Conservation (phyloP, 2,329 filamentous ascomycete species). For the Alternaria triticimaculans region DNA sequence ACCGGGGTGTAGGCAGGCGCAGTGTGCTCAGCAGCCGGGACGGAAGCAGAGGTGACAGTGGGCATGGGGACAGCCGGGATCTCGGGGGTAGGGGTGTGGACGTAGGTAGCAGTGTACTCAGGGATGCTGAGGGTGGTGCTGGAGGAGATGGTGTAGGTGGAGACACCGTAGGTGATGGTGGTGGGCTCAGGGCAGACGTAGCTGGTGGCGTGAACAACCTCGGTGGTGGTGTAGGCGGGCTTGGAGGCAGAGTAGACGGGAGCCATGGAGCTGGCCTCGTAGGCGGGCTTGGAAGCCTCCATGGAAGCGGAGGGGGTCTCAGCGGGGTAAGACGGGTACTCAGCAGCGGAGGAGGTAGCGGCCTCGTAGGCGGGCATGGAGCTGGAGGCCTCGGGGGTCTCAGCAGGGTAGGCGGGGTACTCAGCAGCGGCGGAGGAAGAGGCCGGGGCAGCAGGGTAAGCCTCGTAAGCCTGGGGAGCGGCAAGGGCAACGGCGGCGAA, state of each 20-base stretch:
- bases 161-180: conserved; percentile 35
- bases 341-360: not conserved
- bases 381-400: not conserved
- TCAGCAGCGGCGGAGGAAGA: conserved; percentile 1
- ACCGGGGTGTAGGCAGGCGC: conserved; percentile 13
- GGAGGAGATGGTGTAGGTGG: conserved; percentile 44
- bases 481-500: conserved; percentile 36
- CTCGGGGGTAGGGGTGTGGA: conserved; percentile 21
- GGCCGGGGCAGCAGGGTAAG: conserved; percentile 5
- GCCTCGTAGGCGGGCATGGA: conserved; percentile 6
- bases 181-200: conserved; percentile 33
- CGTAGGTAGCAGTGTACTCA: conserved; percentile 29
- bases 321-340: conserved; percentile 2
- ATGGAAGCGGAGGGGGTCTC: not conserved
- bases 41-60: not conserved
- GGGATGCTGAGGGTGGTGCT: conserved; percentile 40
- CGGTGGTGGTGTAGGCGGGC: conserved; percentile 37
- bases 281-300: not conserved
- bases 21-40: not conserved
- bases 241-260: conserved; percentile 1
- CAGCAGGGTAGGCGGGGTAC: conserved; percentile 11
- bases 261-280: not conserved
- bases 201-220: conserved; percentile 30
- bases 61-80: not conserved
- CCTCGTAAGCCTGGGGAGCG: conserved; percentile 28